Conservation (phyloP, 1,284 basidiomycete species). For the Malassezia cuniculi region DNA sequence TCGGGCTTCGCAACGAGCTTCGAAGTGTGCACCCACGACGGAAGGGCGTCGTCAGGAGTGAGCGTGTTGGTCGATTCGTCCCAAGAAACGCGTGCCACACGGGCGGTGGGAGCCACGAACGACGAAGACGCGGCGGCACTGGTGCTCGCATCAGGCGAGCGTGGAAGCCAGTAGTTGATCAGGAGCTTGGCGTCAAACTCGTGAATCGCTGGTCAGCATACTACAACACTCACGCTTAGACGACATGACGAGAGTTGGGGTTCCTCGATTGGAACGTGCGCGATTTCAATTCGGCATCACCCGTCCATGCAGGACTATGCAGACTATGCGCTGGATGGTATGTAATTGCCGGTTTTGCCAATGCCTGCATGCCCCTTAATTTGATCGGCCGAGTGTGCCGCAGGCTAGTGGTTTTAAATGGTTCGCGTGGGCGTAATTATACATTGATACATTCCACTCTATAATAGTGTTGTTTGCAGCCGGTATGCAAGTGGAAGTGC, state of each 20-base stretch:
- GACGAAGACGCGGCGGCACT: constrained; percentile 28
- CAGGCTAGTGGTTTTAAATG: too few species aligned
- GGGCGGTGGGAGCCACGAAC: constrained; percentile 38
- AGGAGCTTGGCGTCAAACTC: constrained; percentile 45
- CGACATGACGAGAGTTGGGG: constrained; percentile 10
- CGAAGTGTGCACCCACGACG: constrained; percentile 58
- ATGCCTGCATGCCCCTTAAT: too few species aligned
- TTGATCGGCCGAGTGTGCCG: too few species aligned
- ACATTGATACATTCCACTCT: too few species aligned
- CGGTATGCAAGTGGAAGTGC: constrained; percentile 38
- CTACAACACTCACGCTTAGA: constrained; percentile 10
- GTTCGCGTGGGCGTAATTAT: too few species aligned
- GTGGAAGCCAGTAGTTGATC: constrained; percentile 44
- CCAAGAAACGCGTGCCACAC: constrained; percentile 55
- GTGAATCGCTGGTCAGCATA: constrained; percentile 27
- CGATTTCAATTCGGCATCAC: too few species aligned
- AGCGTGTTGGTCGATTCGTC: constrained; percentile 68
- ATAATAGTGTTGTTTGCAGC: constrained; percentile 28
- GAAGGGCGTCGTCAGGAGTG: constrained; percentile 63
- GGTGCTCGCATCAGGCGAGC: constrained; percentile 34
- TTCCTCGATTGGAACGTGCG: too few species aligned
- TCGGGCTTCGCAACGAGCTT: constrained; percentile 51
- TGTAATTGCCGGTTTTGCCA: too few species aligned
- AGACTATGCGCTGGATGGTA: too few species aligned
- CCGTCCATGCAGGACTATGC: too few species aligned